phyloP scores from a whole-genome alignment of 2,329 filamentous ascomycete genomes.

The Phialophora chinensis region DNA sequence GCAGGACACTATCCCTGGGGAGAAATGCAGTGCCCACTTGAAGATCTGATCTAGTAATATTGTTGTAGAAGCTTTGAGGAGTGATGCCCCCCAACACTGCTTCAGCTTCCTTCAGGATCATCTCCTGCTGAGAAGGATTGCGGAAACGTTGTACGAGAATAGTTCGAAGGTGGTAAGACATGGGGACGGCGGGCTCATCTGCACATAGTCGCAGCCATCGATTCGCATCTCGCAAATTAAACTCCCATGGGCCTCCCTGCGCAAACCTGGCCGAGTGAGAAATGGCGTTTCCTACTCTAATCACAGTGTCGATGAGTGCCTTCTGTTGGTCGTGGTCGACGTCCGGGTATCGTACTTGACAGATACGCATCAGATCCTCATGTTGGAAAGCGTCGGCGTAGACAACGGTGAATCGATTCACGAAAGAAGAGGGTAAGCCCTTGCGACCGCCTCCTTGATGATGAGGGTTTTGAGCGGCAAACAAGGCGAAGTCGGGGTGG shows the following conservation, averaged over 20 bases:
- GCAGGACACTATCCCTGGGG: constrained; percentile 59
- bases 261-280: constrained; percentile 60
- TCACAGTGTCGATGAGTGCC: constrained; percentile 79
- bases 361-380: constrained; percentile 82
- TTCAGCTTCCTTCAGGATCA: constrained; percentile 63
- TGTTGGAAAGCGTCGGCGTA: constrained; percentile 89
- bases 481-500: constrained; percentile 89
- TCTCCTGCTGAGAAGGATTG: constrained; percentile 67
- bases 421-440: constrained; percentile 91
- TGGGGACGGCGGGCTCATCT: constrained; percentile 62
- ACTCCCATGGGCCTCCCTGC: constrained; percentile 84
- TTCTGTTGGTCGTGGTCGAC: constrained; percentile 65
- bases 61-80: constrained; percentile 69
- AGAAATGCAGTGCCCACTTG: constrained; percentile 82
- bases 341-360: constrained; percentile 73
- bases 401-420: constrained; percentile 97
- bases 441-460: constrained; percentile 96
- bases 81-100: not conserved
- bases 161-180: constrained; percentile 78
- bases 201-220: constrained; percentile 78
- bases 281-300: constrained; percentile 75
- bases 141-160: constrained; percentile 90
- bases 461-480: constrained; percentile 96
- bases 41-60: constrained; percentile 67
- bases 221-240: constrained; percentile 88